Evolutionary conservation across 768 basidiomycete species (phyloP), one percentile per base, ranked within the genome.

Genomic region (Floccularia luteovirens): DNA sequence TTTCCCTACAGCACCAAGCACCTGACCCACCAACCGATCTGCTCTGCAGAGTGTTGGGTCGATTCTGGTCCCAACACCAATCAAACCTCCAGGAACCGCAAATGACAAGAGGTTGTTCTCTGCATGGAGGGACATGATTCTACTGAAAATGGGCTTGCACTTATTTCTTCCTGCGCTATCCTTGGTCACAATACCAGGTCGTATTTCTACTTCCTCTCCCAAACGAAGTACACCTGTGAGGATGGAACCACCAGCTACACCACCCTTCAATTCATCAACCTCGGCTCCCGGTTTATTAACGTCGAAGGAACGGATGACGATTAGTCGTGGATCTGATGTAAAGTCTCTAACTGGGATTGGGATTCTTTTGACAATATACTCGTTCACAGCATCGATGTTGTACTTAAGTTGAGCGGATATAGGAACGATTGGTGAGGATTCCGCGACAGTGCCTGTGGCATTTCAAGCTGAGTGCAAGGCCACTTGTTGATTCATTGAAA

Each of bases 251-350:
- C 96, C 96, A 13, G 96, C 96, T 27, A 98, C 96, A 55, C 96
- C 96, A 43, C 94, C 94, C 65, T 97, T 94, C 44, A 98, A 75
- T 31, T 99, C 96, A 50, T 94, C 86, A 3, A 98, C 92, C 55
- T 92, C 91, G 3, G 93, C 81, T 57, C 94, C 96, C 8, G 96
- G 96, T 63, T 96, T 97, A 75, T 99, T 99, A 60, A 99, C 94
- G 60, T 99, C 96, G 65, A 98, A 99, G 14, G 92, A 96, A 49
- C 94, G 90, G 62, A 99, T 99, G 59, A 98, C 93, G 58, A 98
- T 98, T 49, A 99, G 82, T 24, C 84, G 81, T 0, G 96, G 91
- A 46, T 88, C 81, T 21, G 90, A 83, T 24, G 79, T 74, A 63
- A 98, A 99, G 70, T 98, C 88, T 43, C 94, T 89, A 24, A 82